Percentiles rank a stretch among this genome's conserved stretches.
Conservation (phyloP, 2,329 filamentous ascomycete species). For the Elsinoe necatrix region DNA sequence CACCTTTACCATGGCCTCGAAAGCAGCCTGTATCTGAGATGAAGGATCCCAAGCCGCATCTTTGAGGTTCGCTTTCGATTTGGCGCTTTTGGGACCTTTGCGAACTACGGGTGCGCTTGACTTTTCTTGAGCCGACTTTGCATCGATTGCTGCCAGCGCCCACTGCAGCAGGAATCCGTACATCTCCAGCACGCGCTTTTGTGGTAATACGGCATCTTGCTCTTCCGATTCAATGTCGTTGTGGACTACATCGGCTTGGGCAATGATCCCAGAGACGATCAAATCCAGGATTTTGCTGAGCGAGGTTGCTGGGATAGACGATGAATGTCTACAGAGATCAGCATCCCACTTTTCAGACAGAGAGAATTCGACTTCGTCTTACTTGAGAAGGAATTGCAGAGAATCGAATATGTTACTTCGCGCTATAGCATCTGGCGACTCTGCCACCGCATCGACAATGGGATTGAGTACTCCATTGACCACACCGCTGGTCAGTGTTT, state of each 20-base stretch:
- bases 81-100: constrained; percentile 66
- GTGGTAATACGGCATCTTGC: constrained; percentile 67
- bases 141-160: constrained; percentile 90
- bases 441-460: constrained; percentile 85
- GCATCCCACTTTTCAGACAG: neutral
- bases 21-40: constrained; percentile 72
- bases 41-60: constrained; percentile 84
- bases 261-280: constrained; percentile 63
- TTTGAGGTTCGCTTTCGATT: constrained; percentile 56
- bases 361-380: constrained; percentile 36
- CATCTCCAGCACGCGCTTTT: constrained; percentile 86
- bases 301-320: constrained; percentile 67
- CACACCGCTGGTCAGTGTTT: constrained; percentile 66
- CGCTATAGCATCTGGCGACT: constrained; percentile 80
- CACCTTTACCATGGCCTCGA: constrained; percentile 94
- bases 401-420: constrained; percentile 79
- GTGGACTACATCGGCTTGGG: constrained; percentile 77
- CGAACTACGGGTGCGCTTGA: constrained; percentile 61
- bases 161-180: constrained; percentile 92
- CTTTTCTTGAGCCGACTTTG: constrained; percentile 78
- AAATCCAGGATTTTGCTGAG: constrained; percentile 86
- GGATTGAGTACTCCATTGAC: constrained; percentile 83
- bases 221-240: constrained; percentile 86
- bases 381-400: constrained; percentile 94
- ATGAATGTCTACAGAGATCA: constrained; percentile 61